A percentile compares a stretch with the other conserved stretches of the same genome.
These are phyloP conservation scores for Irpex rosettiformis DNA, from an alignment of 1,284 basidiomycete genomes.

Conservation along the genomic window DNA sequence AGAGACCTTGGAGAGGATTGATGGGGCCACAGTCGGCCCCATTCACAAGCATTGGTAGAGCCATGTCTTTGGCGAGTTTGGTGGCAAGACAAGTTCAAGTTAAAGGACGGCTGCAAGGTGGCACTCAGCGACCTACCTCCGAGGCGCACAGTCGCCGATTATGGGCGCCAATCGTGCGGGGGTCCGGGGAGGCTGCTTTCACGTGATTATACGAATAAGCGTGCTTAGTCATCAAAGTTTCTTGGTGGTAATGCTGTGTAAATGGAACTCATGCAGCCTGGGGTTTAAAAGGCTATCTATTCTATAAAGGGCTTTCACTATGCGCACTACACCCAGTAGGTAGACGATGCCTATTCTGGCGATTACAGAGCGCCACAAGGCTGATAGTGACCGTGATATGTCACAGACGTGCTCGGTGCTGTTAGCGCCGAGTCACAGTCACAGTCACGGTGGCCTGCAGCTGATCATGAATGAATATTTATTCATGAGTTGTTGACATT, in stretches of 20 bases:
- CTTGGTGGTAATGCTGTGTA: background rate
- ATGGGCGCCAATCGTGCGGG: background rate
- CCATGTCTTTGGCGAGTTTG: constrained; percentile 42
- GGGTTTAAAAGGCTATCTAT: too few relatives aligned
- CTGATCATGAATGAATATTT: too few relatives aligned
- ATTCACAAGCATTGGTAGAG: constrained; percentile 69
- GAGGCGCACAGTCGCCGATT: background rate
- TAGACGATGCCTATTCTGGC: too few relatives aligned
- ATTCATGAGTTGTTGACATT: too few relatives aligned
- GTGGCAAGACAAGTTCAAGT: background rate
- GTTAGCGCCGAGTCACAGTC: too few relatives aligned
- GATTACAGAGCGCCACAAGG: background rate
- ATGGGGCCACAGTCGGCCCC: constrained; percentile 78
- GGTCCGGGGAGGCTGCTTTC: background rate
- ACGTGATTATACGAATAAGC: background rate
- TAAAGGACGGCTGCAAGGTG: background rate
- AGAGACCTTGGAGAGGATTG: constrained; percentile 75
- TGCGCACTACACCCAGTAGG: too few relatives aligned
- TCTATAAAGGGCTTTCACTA: too few relatives aligned
- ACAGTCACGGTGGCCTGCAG: too few relatives aligned
- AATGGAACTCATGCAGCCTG: background rate
- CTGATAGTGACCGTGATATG: background rate
- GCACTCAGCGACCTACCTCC: background rate
- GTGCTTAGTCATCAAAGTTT: background rate
- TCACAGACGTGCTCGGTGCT: too few relatives aligned